Evolutionary conservation across 2,329 filamentous ascomycete genomes (phyloP), one percentile per base, ranked within the genome.

Genomic region (Ilyonectria robusta): DNA sequence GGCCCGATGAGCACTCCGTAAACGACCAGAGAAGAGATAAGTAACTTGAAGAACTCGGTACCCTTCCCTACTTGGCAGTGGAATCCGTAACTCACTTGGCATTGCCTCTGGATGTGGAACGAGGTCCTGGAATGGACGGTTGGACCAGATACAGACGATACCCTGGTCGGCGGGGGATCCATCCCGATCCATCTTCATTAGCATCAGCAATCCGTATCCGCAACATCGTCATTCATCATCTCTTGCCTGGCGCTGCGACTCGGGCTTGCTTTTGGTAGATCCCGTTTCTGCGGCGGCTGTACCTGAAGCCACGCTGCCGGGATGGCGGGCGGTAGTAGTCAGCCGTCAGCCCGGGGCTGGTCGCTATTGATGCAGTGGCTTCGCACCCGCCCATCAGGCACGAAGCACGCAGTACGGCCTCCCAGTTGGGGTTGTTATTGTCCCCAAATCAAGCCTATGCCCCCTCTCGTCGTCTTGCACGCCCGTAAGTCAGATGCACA

Each of bases 81-180:
- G 37, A 37, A 54, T 55, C 50, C 50, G 44, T 35, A 21, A 21
- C 21, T 21, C 3, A 57, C 57, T 70, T 58, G 65, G 61, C 57
- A 59, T 23, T 47, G 44, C 23, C 23, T 2, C 23, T 23, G 23
- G 23, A 4, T 4, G 23, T 23, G 66, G 66, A 68, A 65, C 62
- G 66, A 58, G 47, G 63, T 33, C 46, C 44, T 62, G 64, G 66
- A 71, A 73, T 60, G 59, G 54, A 55, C 23, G 48, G 44, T 37
- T 51, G 40, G 35, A 17, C 37, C 37, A 40, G 37, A 29, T 47
- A 46, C 55, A 54, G 37, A 40, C 56, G 29, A 48, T 33, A 33
- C 31, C 42, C 33, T 23, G 40, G 48, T 40, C 37, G 31, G 55
- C 31, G 50, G 62, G 42, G 4, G 62, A 59, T 59, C 62, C 62